phyloP scores from a whole-genome alignment of 139 green algal genomes.

The Yamagishiella unicocca region DNA sequence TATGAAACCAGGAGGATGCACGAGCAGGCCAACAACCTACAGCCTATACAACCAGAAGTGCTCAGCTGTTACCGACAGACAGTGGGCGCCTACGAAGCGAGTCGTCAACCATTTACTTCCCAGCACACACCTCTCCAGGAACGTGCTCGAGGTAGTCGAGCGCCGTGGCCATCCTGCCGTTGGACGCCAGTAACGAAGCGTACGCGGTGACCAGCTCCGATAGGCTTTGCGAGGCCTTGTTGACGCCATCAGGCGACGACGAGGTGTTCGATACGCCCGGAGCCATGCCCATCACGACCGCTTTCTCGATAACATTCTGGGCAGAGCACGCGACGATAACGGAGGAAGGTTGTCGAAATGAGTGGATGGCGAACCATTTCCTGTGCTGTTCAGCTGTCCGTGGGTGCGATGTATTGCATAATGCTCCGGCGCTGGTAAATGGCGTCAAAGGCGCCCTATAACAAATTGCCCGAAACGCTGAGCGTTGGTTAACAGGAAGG shows the following conservation, averaged over 20 bases:
- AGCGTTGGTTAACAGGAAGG: no score
- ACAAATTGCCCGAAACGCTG: no score
- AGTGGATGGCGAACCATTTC: neutral
- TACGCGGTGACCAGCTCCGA: conserved; percentile 87
- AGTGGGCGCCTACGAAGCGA: no score
- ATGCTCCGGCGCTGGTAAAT: no score
- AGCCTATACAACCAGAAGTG: no score
- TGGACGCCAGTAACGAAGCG: conserved; percentile 80
- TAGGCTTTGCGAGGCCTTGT: conserved; percentile 70
- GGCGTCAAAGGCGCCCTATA: no score
- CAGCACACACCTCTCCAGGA: conserved; percentile 46
- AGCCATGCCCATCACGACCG: conserved; percentile 91
- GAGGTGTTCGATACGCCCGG: conserved; percentile 51
- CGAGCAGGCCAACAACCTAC: no score
- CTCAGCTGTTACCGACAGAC: no score
- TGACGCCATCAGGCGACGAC: conserved; percentile 59
- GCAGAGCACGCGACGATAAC: conserved; percentile 14
- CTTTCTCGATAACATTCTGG: conserved; percentile 95
- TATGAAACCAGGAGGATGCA: no score
- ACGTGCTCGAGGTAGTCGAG: conserved; percentile 76
- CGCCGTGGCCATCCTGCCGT: conserved; percentile 84
- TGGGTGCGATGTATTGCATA: no score
- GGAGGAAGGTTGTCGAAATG: neutral
- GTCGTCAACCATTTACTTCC: no score
- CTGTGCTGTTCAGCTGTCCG: no score